Conservation (phyloP, 345 rosid species). For the Raphanus sativus region DNA sequence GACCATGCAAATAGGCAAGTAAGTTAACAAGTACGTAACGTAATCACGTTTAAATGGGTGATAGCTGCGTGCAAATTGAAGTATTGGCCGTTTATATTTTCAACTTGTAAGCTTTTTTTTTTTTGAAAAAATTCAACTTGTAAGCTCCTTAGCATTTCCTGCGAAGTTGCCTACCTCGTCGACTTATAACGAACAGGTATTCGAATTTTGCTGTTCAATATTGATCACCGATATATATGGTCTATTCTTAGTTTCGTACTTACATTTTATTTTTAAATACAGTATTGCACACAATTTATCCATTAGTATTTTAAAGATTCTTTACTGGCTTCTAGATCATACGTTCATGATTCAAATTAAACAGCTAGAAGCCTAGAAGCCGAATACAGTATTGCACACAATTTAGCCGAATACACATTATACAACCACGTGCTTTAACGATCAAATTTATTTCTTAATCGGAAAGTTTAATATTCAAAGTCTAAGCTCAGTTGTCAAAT, state of each 20-base stretch:
- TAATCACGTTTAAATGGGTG: conserved; percentile 1
- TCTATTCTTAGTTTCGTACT: not conserved
- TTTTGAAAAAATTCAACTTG: not conserved
- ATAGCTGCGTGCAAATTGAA: conserved; percentile 6
- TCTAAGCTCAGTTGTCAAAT: not conserved
- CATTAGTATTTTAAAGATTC: not conserved
- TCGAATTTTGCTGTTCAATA: conserved; percentile 23
- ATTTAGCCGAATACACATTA: not conserved
- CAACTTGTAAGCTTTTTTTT: not conserved
- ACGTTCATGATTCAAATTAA: not conserved
- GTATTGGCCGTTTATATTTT: not conserved
- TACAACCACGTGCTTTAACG: not conserved
- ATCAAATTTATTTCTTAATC: not conserved
- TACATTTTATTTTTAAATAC: not conserved
- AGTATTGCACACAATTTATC: not conserved
- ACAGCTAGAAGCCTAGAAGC: not conserved
- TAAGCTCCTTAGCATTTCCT: conserved; percentile 7
- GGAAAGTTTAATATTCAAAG: not conserved
- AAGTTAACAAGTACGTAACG: conserved; percentile 18
- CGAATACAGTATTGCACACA: too few relatives aligned
- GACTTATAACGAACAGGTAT: not conserved
- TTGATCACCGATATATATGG: not conserved
- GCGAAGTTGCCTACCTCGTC: conserved; percentile 33
- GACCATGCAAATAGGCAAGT: conserved; percentile 27
- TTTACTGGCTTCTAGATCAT: not conserved